phyloP scores from a whole-genome alignment of 805 yeast species.

The Metschnikowia similis region DNA sequence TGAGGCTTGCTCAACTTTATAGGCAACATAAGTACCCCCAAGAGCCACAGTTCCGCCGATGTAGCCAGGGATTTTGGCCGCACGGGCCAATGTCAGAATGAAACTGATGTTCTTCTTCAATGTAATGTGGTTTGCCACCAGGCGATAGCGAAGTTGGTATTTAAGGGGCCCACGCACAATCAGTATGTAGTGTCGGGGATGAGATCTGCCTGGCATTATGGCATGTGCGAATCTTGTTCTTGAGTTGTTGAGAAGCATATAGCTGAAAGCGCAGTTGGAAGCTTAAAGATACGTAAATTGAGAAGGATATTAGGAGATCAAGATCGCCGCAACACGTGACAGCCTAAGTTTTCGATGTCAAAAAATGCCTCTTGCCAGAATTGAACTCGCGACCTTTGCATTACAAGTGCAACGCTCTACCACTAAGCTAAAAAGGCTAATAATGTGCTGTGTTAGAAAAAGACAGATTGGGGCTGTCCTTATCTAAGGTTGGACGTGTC shows the following conservation, averaged over 20 bases:
- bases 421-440: conserved; percentile 95
- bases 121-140: conserved; percentile 7
- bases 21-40: conserved; percentile 88
- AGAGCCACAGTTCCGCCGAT: conserved; percentile 92
- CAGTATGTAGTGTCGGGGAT: not conserved
- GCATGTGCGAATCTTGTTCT: not conserved
- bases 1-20: conserved; percentile 86
- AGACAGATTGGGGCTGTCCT: too few species aligned
- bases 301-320: not conserved
- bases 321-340: not conserved
- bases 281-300: not conserved
- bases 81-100: conserved; percentile 48
- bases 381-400: conserved; percentile 85
- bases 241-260: not conserved
- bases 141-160: conserved; percentile 2
- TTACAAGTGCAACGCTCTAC: conserved; percentile 99
- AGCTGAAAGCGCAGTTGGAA: not conserved
- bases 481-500: too few species aligned
- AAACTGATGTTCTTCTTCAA: conserved; percentile 31
- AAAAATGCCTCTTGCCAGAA: conserved; percentile 32
- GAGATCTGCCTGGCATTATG: not conserved
- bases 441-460: too few species aligned
- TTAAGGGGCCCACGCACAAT: conserved; percentile 4
- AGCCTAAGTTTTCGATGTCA: not conserved
- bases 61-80: conserved; percentile 67